A percentile compares a stretch with the other conserved stretches of the same genome.
phyloP scores from a whole-genome alignment of 805 yeast genomes.

The Sugiyamaella valdiviana region DNA sequence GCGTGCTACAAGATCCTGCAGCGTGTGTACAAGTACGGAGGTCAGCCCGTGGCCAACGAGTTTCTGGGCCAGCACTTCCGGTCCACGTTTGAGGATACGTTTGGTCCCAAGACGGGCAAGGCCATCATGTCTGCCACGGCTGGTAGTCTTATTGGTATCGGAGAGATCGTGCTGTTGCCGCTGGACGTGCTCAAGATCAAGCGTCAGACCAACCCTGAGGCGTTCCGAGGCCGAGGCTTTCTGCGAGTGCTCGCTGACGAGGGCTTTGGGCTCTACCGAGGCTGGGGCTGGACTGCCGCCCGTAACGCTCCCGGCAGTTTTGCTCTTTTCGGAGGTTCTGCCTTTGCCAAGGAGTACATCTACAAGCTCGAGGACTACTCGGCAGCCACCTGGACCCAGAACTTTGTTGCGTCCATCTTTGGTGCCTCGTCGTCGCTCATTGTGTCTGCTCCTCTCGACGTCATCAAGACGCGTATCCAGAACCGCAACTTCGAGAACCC shows the following conservation, averaged over 20 bases:
- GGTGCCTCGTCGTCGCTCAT: constrained; percentile 97
- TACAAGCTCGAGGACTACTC: constrained; percentile 82
- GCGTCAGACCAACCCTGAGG: constrained; percentile 99
- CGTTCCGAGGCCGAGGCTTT: constrained; percentile 98
- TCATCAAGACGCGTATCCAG: constrained; percentile 97
- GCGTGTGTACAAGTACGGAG: constrained; percentile 98
- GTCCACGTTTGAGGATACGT: constrained; percentile 60
- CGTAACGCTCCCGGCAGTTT: constrained; percentile 99
- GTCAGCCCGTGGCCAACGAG: constrained; percentile 98
- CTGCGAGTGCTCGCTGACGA: constrained; percentile 79
- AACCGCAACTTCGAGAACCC: constrained; percentile 94
- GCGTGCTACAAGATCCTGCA: constrained; percentile 94
- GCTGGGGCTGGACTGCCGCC: constrained; percentile 99
- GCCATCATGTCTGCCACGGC: constrained; percentile 97
- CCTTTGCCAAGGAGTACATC: constrained; percentile 95
- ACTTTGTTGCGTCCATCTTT: constrained; percentile 86
- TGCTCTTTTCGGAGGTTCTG: constrained; percentile 96
- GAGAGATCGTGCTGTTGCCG: constrained; percentile 93
- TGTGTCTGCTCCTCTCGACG: constrained; percentile 96
- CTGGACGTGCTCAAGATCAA: constrained; percentile 94
- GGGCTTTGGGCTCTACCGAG: constrained; percentile 89
- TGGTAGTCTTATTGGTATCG: constrained; percentile 94
- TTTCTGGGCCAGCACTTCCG: constrained; percentile 71
- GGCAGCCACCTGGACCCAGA: constrained; percentile 89
- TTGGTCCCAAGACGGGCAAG: constrained; percentile 94